Conservation (phyloP, 2,329 filamentous ascomycete species). For the Colletotrichum plurivorum region DNA sequence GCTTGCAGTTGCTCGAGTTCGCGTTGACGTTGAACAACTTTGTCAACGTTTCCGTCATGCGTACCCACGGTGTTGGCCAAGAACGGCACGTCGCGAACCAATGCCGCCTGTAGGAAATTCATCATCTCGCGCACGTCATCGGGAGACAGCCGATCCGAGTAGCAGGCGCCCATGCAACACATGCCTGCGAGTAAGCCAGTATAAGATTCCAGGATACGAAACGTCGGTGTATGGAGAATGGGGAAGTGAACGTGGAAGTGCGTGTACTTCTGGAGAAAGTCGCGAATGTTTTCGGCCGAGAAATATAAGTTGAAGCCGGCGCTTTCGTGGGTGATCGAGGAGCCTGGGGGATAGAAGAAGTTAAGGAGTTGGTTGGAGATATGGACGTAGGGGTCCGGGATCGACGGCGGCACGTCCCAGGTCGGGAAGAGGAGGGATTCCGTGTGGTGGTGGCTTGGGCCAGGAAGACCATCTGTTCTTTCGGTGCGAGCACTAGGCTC, state of each 20-base stretch:
- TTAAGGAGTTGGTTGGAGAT: slow-evolving; percentile 69
- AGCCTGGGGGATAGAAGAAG: slow-evolving; percentile 71
- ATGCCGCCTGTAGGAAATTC: slow-evolving; percentile 71
- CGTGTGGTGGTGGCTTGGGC: slow-evolving; percentile 54
- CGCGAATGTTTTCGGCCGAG: slow-evolving; percentile 77
- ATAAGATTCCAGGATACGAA: slow-evolving; percentile 76
- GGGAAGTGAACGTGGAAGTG: slow-evolving; percentile 83
- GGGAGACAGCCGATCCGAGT: slow-evolving; percentile 74
- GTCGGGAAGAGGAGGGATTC: slow-evolving; percentile 64
- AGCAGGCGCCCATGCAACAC: slow-evolving; percentile 82
- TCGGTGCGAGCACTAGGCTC: slow-evolving; percentile 71
- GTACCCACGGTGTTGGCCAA: slow-evolving; percentile 52
- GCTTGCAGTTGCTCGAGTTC: slow-evolving; percentile 79
- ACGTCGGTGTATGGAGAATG: slow-evolving; percentile 79
- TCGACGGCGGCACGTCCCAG: slow-evolving; percentile 62
- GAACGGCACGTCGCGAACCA: slow-evolving; percentile 69
- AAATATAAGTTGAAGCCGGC: slow-evolving; percentile 72
- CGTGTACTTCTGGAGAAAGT: slow-evolving; percentile 79
- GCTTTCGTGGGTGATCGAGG: slow-evolving; percentile 68
- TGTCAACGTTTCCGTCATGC: slow-evolving; percentile 1
- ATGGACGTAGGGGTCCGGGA: slow-evolving; percentile 66
- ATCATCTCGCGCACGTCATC: slow-evolving; percentile 77
- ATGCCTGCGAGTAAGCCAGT: slow-evolving; percentile 78
- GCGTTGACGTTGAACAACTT: slow-evolving; percentile 40
- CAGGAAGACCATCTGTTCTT: slow-evolving; percentile 61